Base-by-base conservation (phyloP, 805 yeast species). In the Zygoascus ofunaensis region DNA sequence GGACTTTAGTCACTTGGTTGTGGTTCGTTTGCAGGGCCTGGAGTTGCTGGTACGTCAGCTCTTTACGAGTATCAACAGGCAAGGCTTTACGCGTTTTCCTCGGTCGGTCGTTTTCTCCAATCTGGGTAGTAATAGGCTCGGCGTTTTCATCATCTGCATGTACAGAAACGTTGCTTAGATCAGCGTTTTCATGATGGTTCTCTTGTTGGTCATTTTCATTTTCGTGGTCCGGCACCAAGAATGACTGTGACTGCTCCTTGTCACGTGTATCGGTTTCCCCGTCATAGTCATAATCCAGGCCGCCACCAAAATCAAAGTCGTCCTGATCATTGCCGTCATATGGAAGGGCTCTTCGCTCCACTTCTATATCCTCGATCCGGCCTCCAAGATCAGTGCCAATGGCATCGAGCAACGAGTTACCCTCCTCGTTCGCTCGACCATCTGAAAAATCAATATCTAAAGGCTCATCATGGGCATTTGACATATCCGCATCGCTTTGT, bases 381-480 rank as follows among this genome's bases (percentile, higher is more conserved):
- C 20, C 36, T 3, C 18, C 44, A 18, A 39, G 24, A 22, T 36
- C 35, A 3, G 37, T 42, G 26, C 44, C 44, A 17, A n/a, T 15
- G 5, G n/a, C 46, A 30, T 36, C 36, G 4, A 15, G 20, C 40
- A 37, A 21, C 33, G 24, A 26, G 43, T 44, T 7, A 26, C 30
- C 30, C 7, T 12, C 30, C 10, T 26, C 12, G 7, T 26, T 64
- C 66, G 34, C 52, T 39, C 41, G 50, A 12, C 45, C 52, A 26
- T 48, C 55, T 10, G 66, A 73, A 35, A 68, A 60, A 41, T 70
- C 75, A 39, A 79, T 65, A 53, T 47, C 56, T n/a, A 59, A 60
- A 39, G 58, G 57, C 30, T 55, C 63, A 2, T 56, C 59, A 3
- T 62, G 65, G 28, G 50, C 56, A 14, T 49, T 55, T 14, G 28